A percentile compares a stretch with the other conserved stretches of the same genome.
Conservation (phyloP, 768 basidiomycete genomes). For the Leccinum incarnatum region DNA sequence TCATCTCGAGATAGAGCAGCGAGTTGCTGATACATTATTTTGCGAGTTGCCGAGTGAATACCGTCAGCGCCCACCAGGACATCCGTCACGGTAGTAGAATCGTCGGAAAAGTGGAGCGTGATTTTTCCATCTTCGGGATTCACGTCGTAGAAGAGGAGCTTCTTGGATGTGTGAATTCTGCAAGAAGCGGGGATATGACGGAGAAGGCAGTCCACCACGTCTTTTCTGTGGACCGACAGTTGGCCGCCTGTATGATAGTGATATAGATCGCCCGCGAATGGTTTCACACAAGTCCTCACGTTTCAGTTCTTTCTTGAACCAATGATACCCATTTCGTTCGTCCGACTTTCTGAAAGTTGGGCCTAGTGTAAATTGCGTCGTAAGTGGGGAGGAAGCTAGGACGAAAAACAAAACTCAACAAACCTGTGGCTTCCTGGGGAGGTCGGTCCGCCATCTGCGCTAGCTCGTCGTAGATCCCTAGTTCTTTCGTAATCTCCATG, state of each 20-base stretch:
- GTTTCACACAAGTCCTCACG: conserved; percentile 13
- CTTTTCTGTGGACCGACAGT: conserved; percentile 36
- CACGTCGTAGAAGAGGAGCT: conserved; percentile 31
- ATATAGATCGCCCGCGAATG: not conserved
- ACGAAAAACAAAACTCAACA: not conserved
- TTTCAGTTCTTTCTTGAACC: conserved; percentile 26
- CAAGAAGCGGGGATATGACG: conserved; percentile 27
- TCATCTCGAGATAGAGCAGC: conserved; percentile 9
- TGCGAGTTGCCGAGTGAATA: conserved; percentile 36
- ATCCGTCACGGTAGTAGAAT: conserved; percentile 35
- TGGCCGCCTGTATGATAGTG: conserved; percentile 25
- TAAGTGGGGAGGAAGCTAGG: not conserved
- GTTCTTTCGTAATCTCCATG: conserved; percentile 38
- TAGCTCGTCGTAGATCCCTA: conserved; percentile 40
- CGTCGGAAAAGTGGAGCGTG: conserved; percentile 37
- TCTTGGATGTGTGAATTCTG: conserved; percentile 35
- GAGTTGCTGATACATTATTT: conserved; percentile 22
- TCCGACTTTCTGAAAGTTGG: conserved; percentile 35
- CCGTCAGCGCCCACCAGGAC: conserved; percentile 45
- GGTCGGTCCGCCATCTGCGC: conserved; percentile 10
- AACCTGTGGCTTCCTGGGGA: conserved; percentile 22
- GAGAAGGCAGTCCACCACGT: conserved; percentile 34
- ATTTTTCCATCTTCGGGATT: conserved; percentile 23
- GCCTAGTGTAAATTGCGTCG: conserved; percentile 8
- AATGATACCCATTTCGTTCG: conserved; percentile 29